Evolutionary conservation across 2,329 filamentous ascomycete genomes (phyloP).

Genomic region (Aspergillus pseudotamarii): DNA sequence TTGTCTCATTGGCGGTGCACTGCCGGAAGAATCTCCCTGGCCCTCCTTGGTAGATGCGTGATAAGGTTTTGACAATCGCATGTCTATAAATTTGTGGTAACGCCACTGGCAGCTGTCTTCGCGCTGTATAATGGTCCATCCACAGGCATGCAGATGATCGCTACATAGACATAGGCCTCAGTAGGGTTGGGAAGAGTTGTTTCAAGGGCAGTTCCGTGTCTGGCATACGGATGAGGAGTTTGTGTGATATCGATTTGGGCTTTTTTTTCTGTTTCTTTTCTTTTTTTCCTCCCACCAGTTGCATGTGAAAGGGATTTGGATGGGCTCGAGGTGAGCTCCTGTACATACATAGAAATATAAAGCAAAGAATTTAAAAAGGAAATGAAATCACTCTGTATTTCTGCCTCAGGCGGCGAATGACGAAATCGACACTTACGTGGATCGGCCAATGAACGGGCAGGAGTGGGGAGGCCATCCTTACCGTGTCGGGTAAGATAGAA

Average conservation of each 20-base stretch:
- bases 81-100: background rate
- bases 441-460: background rate
- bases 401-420: conserved; percentile 4
- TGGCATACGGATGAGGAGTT: background rate
- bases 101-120: background rate
- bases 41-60: background rate
- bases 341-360: background rate
- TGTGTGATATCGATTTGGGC: background rate
- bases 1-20: background rate
- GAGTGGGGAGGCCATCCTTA: background rate
- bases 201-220: background rate
- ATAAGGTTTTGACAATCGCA: background rate
- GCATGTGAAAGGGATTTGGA: background rate
- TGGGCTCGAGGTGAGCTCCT: background rate
- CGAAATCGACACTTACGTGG: conserved; percentile 1
- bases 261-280: background rate
- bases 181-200: too few species aligned
- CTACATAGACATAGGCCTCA: background rate
- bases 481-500: background rate
- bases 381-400: background rate
- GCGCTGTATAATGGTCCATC: background rate
- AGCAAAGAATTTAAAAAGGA: background rate
- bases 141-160: background rate
- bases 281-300: background rate
- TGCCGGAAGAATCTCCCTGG: background rate